Base-by-base conservation (phyloP, 345 rosid species). In the Eucalyptus lansdowneana region DNA sequence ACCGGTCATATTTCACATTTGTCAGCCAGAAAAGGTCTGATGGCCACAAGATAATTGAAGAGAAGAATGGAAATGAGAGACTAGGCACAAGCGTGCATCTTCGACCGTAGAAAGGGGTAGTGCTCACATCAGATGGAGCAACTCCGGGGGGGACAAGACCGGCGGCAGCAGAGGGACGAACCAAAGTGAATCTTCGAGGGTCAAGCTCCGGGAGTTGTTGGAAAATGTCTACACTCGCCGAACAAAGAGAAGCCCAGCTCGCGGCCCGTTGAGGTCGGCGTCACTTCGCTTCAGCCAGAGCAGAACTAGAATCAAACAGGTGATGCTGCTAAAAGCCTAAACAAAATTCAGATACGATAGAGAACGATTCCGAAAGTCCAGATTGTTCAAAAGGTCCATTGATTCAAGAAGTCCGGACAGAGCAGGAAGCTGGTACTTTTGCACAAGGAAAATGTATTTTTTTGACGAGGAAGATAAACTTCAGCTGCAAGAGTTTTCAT, bases 311-410 rank as follows among this genome's bases (percentile, higher is more conserved):
- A 87, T 86, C 86, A 89, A 89, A 88, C 89, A 65, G 88, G 53
- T 87, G 95, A 90, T 89, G 88, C 87, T 90, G 65, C 87, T 90
- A 94, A 91, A 91, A 91, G 89, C 94, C 90, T 85, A 91, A 91
- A 89, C 94, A 93, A 89, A 89, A 87, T 91, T 95, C 99, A 87
- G 99, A 97, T 88, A 90, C 96, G 72, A 94, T 95, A 80, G 99
- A 95, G 95, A 93, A 94, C 87, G 99, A 94, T 90, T 93, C 96
- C 86, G 97, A 95, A 88, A 93, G 90, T 92, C 96, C 96, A 88
- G 93, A 92, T 86, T 89, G 72, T 89, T 89, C 90, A 65, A 87
- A 90, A 90, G 92, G 95, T 89, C 96, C 96, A 56, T 91, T 93
- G 80, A 95, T 94, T 31, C 92, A 92, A 91, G 90, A 92, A 88